Percentiles rank a stretch among this genome's conserved stretches.
phyloP scores from a whole-genome alignment of 2,329 filamentous ascomycete genomes.

The Phyllosticta citrichinensis region DNA sequence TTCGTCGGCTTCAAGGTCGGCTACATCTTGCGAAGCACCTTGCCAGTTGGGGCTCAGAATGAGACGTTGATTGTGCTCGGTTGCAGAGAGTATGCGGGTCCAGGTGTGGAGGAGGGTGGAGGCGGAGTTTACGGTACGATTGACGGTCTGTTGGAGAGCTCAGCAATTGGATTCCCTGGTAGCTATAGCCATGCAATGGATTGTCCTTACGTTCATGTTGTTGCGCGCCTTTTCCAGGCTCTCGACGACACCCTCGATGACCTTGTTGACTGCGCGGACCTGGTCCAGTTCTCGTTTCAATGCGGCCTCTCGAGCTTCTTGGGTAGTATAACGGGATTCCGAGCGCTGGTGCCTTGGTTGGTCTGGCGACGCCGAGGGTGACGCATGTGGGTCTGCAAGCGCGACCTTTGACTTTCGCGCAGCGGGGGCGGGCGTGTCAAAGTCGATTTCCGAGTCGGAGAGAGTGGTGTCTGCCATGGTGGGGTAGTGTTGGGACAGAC shows the following conservation, averaged over 20 bases:
- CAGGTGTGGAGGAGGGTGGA: conserved; percentile 88
- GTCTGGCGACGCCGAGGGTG: conserved; percentile 31
- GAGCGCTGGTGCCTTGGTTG: conserved; percentile 23
- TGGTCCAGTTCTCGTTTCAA: conserved; percentile 72
- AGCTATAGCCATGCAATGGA: neutral
- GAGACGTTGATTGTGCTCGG: conserved; percentile 91
- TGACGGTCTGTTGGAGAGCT: conserved; percentile 57
- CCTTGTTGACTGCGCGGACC: conserved; percentile 75
- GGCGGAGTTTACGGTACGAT: conserved; percentile 73
- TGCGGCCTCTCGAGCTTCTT: conserved; percentile 61
- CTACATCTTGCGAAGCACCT: conserved; percentile 74
- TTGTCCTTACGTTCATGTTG: conserved; percentile 60
- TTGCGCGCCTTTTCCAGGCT: conserved; percentile 62
- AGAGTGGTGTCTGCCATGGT: conserved; percentile 43
- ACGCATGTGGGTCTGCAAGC: conserved; percentile 19
- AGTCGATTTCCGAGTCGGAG: conserved; percentile 48
- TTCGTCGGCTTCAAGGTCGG: conserved; percentile 77
- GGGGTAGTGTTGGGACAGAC: conserved; percentile 17
- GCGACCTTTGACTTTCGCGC: conserved; percentile 26
- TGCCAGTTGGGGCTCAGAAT: conserved; percentile 84
- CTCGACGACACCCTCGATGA: conserved; percentile 68
- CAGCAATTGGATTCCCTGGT: neutral
- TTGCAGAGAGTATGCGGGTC: conserved; percentile 92
- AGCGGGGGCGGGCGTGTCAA: conserved; percentile 42
- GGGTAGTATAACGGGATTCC: conserved; percentile 48